phyloP scores from a whole-genome alignment of 2,329 filamentous ascomycete species.

The Pseudopyricularia javanii region DNA sequence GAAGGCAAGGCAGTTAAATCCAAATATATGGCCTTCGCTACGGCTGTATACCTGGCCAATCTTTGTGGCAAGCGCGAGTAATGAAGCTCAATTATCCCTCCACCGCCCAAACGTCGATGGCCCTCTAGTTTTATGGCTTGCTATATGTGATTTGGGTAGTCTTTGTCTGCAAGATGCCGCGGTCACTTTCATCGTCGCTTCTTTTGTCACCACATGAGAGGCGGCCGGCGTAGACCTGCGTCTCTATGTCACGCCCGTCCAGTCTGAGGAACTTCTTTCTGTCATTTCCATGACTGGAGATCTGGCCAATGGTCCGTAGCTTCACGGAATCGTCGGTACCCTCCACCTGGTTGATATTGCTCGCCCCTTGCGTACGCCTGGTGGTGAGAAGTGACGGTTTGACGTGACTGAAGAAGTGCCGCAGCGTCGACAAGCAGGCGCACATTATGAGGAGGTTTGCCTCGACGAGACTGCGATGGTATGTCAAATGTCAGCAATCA shows the following conservation, averaged over 20 bases:
- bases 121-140: background rate
- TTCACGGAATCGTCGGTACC: background rate
- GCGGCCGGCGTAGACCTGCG: background rate
- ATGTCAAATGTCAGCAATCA: background rate
- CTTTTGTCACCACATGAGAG: background rate
- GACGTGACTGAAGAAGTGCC: conserved; percentile 1
- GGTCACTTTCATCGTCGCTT: background rate
- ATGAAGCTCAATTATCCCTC: too few relatives aligned
- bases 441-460: conserved; percentile 4
- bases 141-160: background rate
- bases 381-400: background rate
- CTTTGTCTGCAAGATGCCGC: background rate
- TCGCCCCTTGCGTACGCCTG: background rate
- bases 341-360: background rate
- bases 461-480: background rate
- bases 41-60: too few relatives aligned
- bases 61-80: too few relatives aligned
- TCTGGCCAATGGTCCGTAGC: background rate
- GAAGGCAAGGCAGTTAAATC: too few relatives aligned
- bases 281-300: background rate
- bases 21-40: too few relatives aligned
- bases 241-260: background rate
- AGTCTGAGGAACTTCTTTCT: background rate
- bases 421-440: conserved; percentile 3
- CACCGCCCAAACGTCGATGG: too few relatives aligned